phyloP scores from a whole-genome alignment of 2,329 filamentous ascomycete species.

The Fusarium camptoceras region DNA sequence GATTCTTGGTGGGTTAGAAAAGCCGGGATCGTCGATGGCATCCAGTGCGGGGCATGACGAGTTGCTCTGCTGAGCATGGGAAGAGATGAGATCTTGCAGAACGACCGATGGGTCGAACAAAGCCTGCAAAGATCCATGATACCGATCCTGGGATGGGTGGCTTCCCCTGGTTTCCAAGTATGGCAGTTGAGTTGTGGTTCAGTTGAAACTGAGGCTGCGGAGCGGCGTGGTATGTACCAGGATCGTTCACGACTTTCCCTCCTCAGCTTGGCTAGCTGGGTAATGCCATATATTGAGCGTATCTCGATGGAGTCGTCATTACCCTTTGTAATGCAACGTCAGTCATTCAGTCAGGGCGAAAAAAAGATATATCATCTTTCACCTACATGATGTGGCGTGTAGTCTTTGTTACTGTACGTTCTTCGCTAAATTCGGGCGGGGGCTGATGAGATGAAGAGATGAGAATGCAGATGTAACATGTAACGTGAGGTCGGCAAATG shows the following conservation, averaged over 20 bases:
- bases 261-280: constrained; percentile 8
- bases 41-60: constrained; percentile 28
- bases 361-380: constrained; percentile 39
- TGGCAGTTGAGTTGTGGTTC: constrained; percentile 2
- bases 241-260: constrained; percentile 19
- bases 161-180: constrained; percentile 16
- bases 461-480: constrained; percentile 4
- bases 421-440: constrained; percentile 14
- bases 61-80: constrained; percentile 22
- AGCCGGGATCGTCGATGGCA: constrained; percentile 35
- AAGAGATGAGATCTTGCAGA: constrained; percentile 38
- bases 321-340: constrained; percentile 12
- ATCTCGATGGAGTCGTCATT: constrained; percentile 18
- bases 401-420: neutral
- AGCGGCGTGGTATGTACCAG: constrained; percentile 1
- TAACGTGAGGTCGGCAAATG: constrained; percentile 2
- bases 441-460: constrained; percentile 21
- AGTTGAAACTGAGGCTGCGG: constrained; percentile 29
- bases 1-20: constrained; percentile 18
- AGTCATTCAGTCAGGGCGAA: constrained; percentile 5
- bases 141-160: constrained; percentile 22
- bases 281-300: constrained; percentile 7
- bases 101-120: constrained; percentile 2
- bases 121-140: constrained; percentile 27
- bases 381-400: constrained; percentile 19